These are phyloP conservation scores for Diaporthe helianthi DNA, from an alignment of 2,329 filamentous ascomycete genomes.

Conservation along the genomic window DNA sequence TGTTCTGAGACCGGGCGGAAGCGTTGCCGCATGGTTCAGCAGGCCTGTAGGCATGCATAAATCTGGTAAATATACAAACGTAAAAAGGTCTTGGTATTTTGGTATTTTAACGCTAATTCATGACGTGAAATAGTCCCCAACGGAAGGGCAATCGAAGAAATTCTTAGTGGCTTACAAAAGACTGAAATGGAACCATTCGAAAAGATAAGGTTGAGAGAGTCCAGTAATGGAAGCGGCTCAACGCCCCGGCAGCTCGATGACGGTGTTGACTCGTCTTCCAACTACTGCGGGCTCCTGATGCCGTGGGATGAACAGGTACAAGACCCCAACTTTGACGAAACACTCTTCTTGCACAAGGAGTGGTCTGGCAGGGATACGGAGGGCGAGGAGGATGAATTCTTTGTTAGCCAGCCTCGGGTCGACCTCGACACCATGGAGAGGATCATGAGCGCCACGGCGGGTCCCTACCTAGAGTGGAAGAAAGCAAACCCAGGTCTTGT, in stretches of 20 bases:
- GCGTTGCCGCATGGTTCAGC: background rate
- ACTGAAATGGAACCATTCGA: background rate
- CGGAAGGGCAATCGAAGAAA: background rate
- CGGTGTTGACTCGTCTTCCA: background rate
- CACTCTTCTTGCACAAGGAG: background rate
- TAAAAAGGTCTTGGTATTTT: background rate
- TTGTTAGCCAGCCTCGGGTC: background rate
- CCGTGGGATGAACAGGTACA: background rate
- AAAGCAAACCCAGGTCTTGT: background rate
- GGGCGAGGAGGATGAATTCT: background rate
- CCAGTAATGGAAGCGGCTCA: background rate
- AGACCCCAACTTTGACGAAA: background rate
- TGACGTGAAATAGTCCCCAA: background rate
- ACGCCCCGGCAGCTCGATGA: background rate
- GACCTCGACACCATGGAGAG: background rate
- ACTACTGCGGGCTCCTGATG: background rate
- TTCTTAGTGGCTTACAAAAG: background rate
- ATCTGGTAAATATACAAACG: background rate
- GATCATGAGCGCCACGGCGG: background rate
- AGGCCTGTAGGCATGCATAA: background rate
- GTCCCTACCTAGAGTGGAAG: background rate
- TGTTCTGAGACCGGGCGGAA: background rate
- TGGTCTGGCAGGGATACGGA: background rate
- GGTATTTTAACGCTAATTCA: no score
- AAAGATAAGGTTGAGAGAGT: background rate